Percentiles rank a stretch among this genome's conserved stretches.
These are phyloP conservation scores for Betula pendula DNA, from an alignment of 306 rosid species.

Conservation along the genomic window DNA sequence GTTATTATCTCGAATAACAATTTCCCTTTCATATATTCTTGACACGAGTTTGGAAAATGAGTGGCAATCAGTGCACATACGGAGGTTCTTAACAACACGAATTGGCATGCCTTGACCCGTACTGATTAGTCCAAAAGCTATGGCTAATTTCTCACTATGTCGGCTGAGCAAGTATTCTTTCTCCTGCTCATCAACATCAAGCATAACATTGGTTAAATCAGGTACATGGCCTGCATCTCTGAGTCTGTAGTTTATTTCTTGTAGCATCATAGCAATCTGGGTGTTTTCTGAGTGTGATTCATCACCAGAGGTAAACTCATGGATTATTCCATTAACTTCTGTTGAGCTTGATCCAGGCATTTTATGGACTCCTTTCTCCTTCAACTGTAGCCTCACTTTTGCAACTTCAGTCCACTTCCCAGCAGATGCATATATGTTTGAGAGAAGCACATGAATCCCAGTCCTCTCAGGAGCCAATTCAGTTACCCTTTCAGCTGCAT, in stretches of 20 bases:
- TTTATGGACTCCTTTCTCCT: constrained; percentile 62
- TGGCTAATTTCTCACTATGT: constrained; percentile 80
- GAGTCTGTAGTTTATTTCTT: constrained; percentile 61
- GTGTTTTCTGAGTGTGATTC: constrained; percentile 48
- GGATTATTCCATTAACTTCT: constrained; percentile 59
- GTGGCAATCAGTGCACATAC: constrained; percentile 83
- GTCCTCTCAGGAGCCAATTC: constrained; percentile 50
- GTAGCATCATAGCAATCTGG: constrained; percentile 53
- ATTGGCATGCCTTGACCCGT: constrained; percentile 48
- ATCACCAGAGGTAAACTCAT: constrained; percentile 67
- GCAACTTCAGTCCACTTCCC: constrained; percentile 81
- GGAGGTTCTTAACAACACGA: constrained; percentile 70
- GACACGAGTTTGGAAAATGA: constrained; percentile 66
- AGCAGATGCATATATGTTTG: constrained; percentile 76
- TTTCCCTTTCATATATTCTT: constrained; percentile 55
- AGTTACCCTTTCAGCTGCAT: constrained; percentile 53
- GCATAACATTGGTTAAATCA: constrained; percentile 66
- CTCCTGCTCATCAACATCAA: constrained; percentile 67
- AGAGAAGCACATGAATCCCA: constrained; percentile 63
- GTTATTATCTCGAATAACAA: constrained; percentile 59
- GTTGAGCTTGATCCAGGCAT: constrained; percentile 66
- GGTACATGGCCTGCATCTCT: constrained; percentile 63
- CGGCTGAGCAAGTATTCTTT: constrained; percentile 61
- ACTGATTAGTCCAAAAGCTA: constrained; percentile 68
- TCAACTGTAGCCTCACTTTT: constrained; percentile 70